These are phyloP conservation scores for Alternaria hordeiaustralica DNA, from an alignment of 2,329 filamentous ascomycete species.

Conservation along the genomic window DNA sequence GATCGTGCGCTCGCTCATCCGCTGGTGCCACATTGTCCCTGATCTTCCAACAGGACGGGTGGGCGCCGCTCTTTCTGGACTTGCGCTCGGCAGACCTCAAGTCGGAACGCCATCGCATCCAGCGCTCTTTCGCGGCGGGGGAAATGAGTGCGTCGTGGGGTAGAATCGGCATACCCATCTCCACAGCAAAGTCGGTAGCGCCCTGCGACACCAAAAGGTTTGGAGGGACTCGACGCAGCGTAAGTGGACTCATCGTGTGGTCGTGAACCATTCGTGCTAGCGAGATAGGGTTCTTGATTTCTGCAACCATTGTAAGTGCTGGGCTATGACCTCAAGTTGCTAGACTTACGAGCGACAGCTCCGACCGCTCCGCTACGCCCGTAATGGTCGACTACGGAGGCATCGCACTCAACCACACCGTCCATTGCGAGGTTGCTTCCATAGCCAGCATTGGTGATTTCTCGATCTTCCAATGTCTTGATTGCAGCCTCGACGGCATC, in stretches of 20 bases:
- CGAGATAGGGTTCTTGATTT: slow-evolving; percentile 90
- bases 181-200: slow-evolving; percentile 82
- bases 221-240: slow-evolving; percentile 85
- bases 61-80: slow-evolving; percentile 40
- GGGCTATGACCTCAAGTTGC: not conserved
- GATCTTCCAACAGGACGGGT: slow-evolving; percentile 38
- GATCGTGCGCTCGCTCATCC: slow-evolving; percentile 43
- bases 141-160: slow-evolving; percentile 81
- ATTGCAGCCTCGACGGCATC: slow-evolving; percentile 92
- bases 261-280: slow-evolving; percentile 85
- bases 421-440: slow-evolving; percentile 94
- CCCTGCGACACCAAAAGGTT: slow-evolving; percentile 89
- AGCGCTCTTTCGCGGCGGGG: slow-evolving; percentile 77
- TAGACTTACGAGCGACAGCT: slow-evolving; percentile 79
- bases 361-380: slow-evolving; percentile 93
- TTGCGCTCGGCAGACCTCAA: slow-evolving; percentile 67
- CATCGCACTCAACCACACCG: slow-evolving; percentile 92
- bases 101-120: slow-evolving; percentile 76
- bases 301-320: slow-evolving; percentile 54
- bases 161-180: slow-evolving; percentile 76
- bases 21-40: slow-evolving; percentile 25
- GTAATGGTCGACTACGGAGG: slow-evolving; percentile 87
- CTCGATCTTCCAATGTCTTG: slow-evolving; percentile 85
- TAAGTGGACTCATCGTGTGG: slow-evolving; percentile 75
- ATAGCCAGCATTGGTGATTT: slow-evolving; percentile 96